These are phyloP conservation scores for Dactylellina cionopaga DNA, from an alignment of 2,329 filamentous ascomycete genomes.

Conservation along the genomic window DNA sequence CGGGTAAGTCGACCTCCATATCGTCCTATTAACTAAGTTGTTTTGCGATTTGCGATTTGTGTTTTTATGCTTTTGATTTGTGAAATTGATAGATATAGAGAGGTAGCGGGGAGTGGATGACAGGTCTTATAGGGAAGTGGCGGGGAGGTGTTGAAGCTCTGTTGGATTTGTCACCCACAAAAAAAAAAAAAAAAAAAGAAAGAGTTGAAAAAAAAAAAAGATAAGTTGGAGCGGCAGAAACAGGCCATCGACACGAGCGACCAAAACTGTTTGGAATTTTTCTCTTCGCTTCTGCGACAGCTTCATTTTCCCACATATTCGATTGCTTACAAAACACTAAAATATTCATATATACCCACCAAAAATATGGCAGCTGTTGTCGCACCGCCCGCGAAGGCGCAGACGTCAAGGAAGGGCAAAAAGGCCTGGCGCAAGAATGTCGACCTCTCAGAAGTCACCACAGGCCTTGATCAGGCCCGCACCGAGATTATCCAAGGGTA, in stretches of 20 bases:
- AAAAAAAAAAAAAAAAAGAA: constrained; percentile 18
- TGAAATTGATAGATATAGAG: constrained; percentile 20
- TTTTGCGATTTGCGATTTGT: background rate
- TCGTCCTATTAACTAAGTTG: background rate
- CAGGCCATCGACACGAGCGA: constrained; percentile 41
- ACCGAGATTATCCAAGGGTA: constrained; percentile 92
- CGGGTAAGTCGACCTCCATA: constrained; percentile 62
- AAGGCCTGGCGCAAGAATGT: constrained; percentile 99
- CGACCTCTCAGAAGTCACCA: constrained; percentile 84
- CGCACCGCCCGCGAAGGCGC: constrained; percentile 72
- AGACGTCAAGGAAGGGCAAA: constrained; percentile 95
- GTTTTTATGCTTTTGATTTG: background rate
- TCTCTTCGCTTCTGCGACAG: constrained; percentile 27
- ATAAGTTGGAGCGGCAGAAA: constrained; percentile 27
- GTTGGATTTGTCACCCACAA: constrained; percentile 51
- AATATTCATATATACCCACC: background rate
- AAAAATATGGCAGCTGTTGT: constrained; percentile 69
- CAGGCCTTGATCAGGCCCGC: constrained; percentile 83
- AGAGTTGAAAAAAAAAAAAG: constrained; percentile 15
- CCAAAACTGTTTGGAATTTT: constrained; percentile 20
- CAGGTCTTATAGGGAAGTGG: constrained; percentile 35
- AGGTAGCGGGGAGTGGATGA: too few species aligned
- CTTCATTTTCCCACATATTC: background rate
- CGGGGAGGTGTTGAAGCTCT: constrained; percentile 41
- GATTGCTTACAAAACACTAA: background rate